Conservation (phyloP, 192 early-diverging fungal genomes). For the Ambispora gerdemannii region DNA sequence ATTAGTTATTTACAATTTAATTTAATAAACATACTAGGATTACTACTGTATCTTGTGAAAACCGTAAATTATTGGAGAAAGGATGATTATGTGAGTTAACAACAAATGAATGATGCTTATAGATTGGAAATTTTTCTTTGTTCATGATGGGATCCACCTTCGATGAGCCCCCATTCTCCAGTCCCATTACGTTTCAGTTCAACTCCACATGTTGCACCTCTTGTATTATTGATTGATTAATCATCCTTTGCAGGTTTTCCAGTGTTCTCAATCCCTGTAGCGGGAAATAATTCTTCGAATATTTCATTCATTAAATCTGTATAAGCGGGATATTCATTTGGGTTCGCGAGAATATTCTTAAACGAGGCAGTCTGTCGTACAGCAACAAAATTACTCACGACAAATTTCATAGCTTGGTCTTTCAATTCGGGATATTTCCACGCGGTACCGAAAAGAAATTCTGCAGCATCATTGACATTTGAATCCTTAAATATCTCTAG, state of each 20-base stretch:
- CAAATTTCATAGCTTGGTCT: constrained; percentile 20
- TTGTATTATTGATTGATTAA: no score
- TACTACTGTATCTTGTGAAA: no score
- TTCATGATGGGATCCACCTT: no score
- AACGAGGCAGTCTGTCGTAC: constrained; percentile 12
- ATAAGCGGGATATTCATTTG: constrained; percentile 9
- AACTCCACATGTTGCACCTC: no score
- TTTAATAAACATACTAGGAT: no score
- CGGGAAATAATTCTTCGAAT: constrained; percentile 23
- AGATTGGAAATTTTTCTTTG: no score
- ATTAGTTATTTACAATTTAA: no score
- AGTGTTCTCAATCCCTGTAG: constrained; percentile 1
- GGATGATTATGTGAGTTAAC: no score
- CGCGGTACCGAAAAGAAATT: constrained; percentile 21
- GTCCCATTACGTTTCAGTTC: no score
- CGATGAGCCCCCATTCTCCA: no score
- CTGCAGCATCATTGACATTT: constrained; percentile 17
- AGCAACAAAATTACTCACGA: constrained; percentile 8
- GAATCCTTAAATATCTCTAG: constrained; percentile 11
- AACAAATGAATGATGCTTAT: no score
- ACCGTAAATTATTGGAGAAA: no score
- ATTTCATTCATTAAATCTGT: constrained; percentile 11
- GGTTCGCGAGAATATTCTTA: constrained; percentile 23
- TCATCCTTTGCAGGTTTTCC: constrained; percentile 26
- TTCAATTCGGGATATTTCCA: constrained; percentile 30